Evolutionary conservation across 2,329 filamentous ascomycete genomes (phyloP), one percentile per base, ranked within the genome.

Genomic region (Talaromyces albobiverticillius): DNA sequence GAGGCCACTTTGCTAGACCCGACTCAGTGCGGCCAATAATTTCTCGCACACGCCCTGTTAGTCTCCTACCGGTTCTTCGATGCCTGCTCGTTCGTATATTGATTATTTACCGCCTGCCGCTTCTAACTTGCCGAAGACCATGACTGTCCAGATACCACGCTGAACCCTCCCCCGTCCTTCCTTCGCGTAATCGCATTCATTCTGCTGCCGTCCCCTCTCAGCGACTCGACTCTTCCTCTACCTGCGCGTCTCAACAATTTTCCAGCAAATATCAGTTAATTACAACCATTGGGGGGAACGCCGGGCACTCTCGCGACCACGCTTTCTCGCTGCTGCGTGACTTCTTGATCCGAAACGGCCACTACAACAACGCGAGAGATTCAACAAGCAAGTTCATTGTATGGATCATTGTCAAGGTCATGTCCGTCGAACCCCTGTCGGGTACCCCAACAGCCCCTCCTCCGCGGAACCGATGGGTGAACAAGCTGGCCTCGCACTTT

Each of bases 401-500:
- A 69, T 70, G 67, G 67, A 68, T 65, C 61, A 45, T 61, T 62
- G 58, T 61, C 62, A 40, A 50, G 53, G 71, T 69, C 71, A 74
- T 74, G 71, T 73, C 71, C 62, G 65, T 71, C 64, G 67, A 71
- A 59, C 66, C 63, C 62, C 58, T 65, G 55, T 56, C 63, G 60
- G 54, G 63, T 57, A 62, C 63, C 57, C 55, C 67, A 59, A 63
- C 68, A 57, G 61, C 68, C 50, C 64, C 67, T 61, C 63, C 68
- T 59, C 62, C 71, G 63, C 69, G 73, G 60, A 71, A 70, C 64
- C 70, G 70, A 57, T 76, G 71, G 38, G 60, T 85, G 42, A 80
- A 80, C 54, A 79, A 79, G 62, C 75, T 86, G 60, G 78, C 79
- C 53, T 79, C 78, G 55, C 79, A 81, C 25, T 77, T 86, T 62